Evolutionary conservation across 164 flowering plant species (phyloP).

Genomic region (Chimonanthus praecox): DNA sequence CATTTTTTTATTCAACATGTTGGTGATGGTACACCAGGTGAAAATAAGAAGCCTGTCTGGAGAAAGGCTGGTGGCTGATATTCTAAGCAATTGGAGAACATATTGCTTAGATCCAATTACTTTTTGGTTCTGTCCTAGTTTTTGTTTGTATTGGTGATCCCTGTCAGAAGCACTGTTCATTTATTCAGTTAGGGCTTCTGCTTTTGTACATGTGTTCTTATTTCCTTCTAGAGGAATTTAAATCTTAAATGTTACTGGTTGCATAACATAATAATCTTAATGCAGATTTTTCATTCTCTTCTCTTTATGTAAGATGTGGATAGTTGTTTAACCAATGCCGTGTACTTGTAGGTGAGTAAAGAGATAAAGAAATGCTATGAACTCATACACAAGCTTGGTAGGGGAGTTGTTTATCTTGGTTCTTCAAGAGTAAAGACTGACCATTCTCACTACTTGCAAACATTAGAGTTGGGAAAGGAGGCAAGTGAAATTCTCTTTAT

Average conservation of each 20-base stretch:
- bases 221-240: background rate
- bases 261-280: background rate
- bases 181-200: background rate
- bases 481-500: constrained; percentile 26
- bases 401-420: constrained; percentile 85
- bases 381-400: constrained; percentile 75
- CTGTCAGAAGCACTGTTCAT: no score
- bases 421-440: constrained; percentile 71
- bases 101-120: no score
- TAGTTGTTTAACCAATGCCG: background rate
- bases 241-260: background rate
- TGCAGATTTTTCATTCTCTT: background rate
- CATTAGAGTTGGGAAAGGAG: constrained; percentile 67
- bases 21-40: no score
- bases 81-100: no score
- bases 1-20: no score
- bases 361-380: constrained; percentile 73
- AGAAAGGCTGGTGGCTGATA: no score
- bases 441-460: constrained; percentile 69
- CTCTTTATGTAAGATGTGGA: background rate
- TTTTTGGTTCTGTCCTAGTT: background rate
- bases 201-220: background rate
- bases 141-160: background rate
- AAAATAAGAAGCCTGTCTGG: no score
- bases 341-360: constrained; percentile 52